Evolutionary conservation across 2,329 filamentous ascomycete genomes (phyloP).

Genomic region (Rosellinia necatrix): DNA sequence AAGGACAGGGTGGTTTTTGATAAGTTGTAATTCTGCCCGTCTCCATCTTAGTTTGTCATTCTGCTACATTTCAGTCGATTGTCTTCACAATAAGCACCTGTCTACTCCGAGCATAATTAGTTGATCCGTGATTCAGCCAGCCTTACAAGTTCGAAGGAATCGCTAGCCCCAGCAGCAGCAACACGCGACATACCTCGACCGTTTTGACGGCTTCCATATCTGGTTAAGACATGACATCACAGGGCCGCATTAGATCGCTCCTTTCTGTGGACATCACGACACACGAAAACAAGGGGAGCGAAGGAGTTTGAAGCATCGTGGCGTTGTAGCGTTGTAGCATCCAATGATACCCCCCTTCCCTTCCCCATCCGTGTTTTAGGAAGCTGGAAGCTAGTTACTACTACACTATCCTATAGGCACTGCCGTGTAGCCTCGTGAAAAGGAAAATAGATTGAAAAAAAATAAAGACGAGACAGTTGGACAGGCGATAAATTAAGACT

Average conservation of each 20-base stretch:
- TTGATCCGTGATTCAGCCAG: conserved; percentile 12
- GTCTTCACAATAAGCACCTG: neutral
- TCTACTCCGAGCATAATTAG: neutral
- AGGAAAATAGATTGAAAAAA: too few species aligned
- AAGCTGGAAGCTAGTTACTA: neutral
- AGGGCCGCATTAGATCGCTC: neutral
- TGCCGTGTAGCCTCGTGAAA: too few species aligned
- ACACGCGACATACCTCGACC: too few species aligned
- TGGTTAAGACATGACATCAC: conserved; percentile 12
- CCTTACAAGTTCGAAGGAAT: neutral
- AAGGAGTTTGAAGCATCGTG: too few species aligned
- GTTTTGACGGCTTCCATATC: neutral
- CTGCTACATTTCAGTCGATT: too few species aligned
- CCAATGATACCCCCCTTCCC: too few species aligned
- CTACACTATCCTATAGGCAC: neutral
- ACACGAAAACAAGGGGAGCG: too few species aligned
- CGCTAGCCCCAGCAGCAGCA: conserved; percentile 6
- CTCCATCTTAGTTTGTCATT: too few species aligned
- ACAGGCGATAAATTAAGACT: neutral
- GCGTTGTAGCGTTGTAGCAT: too few species aligned
- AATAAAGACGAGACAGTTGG: neutral
- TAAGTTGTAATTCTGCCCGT: too few species aligned
- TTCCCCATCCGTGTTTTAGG: too few species aligned
- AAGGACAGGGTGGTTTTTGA: too few species aligned
- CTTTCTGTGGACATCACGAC: neutral